Conservation (phyloP, 2,329 filamentous ascomycete genomes). For the Clonostachys byssicola region DNA sequence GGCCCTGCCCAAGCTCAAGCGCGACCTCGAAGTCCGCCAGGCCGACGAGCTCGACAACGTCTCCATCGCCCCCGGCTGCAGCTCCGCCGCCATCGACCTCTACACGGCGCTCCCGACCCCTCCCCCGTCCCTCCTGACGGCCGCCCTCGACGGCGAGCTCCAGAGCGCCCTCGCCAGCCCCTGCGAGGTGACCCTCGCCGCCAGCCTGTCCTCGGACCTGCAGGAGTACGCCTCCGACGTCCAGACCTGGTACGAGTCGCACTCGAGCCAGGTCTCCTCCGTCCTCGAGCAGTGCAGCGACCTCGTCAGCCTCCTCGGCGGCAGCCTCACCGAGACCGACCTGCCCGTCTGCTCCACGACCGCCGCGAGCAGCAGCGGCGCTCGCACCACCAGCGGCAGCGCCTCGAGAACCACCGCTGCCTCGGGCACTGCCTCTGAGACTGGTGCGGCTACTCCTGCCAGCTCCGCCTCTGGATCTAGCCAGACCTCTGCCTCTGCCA, state of each 20-base stretch:
- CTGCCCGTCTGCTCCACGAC: constrained; percentile 14
- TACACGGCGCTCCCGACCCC: constrained; percentile 20
- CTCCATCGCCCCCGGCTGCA: constrained; percentile 23
- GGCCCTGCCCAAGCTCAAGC: constrained; percentile 3
- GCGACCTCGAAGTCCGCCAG: constrained; percentile 3
- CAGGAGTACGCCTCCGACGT: constrained; percentile 21
- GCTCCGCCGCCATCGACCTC: constrained; percentile 12
- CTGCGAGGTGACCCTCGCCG: constrained; percentile 23
- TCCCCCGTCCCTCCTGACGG: constrained; percentile 15
- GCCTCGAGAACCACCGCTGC: not conserved
- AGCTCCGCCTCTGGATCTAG: not conserved
- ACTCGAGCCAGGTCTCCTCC: constrained; percentile 16
- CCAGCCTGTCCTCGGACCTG: constrained; percentile 21
- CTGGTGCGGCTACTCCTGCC: not conserved
- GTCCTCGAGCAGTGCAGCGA: constrained; percentile 17
- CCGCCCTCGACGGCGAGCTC: constrained; percentile 11
- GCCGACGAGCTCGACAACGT: not conserved
- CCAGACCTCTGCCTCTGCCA: not conserved
- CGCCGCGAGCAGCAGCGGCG: constrained; percentile 1
- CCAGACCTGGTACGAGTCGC: constrained; percentile 19
- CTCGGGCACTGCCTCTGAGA: not conserved
- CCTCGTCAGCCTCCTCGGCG: constrained; percentile 8
- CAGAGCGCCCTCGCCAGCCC: constrained; percentile 17
- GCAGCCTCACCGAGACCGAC: not conserved
- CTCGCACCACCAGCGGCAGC: not conserved